Percentiles rank a stretch among this genome's conserved stretches.
Evolutionary conservation across 2,329 filamentous ascomycete genomes (phyloP).

Genomic region (Emergomyces orientalis): DNA sequence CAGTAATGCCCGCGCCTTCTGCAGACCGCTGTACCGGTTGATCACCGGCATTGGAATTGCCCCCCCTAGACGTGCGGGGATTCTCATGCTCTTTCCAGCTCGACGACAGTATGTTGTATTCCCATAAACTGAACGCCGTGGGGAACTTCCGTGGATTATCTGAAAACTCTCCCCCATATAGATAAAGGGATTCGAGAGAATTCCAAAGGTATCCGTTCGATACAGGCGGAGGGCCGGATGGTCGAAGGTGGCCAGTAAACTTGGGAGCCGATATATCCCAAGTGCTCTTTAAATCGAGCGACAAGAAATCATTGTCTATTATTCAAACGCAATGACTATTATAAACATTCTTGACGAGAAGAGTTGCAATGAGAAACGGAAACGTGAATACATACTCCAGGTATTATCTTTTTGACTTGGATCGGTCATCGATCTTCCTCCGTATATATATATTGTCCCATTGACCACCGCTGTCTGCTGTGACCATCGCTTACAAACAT

Average conservation of each 20-base stretch:
- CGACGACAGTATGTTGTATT: constrained; percentile 53
- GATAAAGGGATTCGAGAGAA: constrained; percentile 57
- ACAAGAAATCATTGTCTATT: constrained; percentile 60
- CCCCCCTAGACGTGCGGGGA: constrained; percentile 54
- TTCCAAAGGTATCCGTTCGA: constrained; percentile 69
- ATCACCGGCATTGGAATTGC: constrained; percentile 49
- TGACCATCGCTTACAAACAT: constrained; percentile 57
- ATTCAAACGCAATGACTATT: not conserved
- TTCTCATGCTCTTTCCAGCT: constrained; percentile 55
- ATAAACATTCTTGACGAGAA: not conserved
- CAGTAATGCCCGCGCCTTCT: constrained; percentile 63
- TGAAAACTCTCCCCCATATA: constrained; percentile 67
- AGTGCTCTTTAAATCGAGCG: constrained; percentile 61
- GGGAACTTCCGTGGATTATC: constrained; percentile 52
- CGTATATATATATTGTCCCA: constrained; percentile 67
- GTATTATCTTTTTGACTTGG: constrained; percentile 52
- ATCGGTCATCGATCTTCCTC: constrained; percentile 54
- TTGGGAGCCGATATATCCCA: constrained; percentile 59
- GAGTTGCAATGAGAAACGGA: not conserved
- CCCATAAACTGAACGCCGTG: constrained; percentile 55
- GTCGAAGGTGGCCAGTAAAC: constrained; percentile 52
- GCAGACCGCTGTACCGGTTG: constrained; percentile 57
- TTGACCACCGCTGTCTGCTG: constrained; percentile 61
- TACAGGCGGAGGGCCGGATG: constrained; percentile 60
- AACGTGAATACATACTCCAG: constrained; percentile 52